Base-by-base conservation (phyloP, 2,329 filamentous ascomycete genomes). In the Grosmannia clavigera region DNA sequence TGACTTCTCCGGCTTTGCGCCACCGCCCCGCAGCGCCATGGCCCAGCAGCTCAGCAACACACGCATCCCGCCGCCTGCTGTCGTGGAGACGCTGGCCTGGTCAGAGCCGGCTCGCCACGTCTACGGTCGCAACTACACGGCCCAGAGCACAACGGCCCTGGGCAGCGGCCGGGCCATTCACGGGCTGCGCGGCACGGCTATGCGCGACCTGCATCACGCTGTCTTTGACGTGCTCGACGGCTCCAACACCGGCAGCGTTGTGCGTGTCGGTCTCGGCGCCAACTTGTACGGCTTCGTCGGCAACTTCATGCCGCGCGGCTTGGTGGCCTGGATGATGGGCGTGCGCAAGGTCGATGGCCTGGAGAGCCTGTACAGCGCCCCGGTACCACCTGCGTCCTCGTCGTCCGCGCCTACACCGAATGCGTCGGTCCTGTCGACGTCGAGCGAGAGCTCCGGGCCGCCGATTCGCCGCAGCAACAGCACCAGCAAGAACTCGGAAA, bases 291-390 rank as follows among this genome's bases (percentile, higher is more conserved):
- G 89, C 48, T 79, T 96, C 35, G 87, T 97, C 9, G 94, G 92
- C 6, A 81, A 82, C 48, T 92, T 87, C 82, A 80, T 88, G 29
- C 92, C 94, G 1, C 79, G 82, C 25, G 80, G 84, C 3, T 70
- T 96, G 19, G 87, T 97, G n/a, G 85, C 85, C 1, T 94, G 90
- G 88, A 95, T 97, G 88, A 87, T 97, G 82, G 91, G 91, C 12
- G 81, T 92, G 61, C 78, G 85, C 62, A 76, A 76, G 60, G 82
- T 86, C 19, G 78, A 82, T 59, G 77, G 83, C 69, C 72, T 84
- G 55, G 77, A 76, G 56, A 70, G 76, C 2, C 82, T 79, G 79
- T 79, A 81, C 73, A 74, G 64, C 73, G 72, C 5, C 71, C 70
- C 73, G 69, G 70, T 57, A 65, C 35, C 46, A 12, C 29, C 48